Evolutionary conservation across 345 rosid genomes (phyloP).

Genomic region (Erysimum cheiranthoides): DNA sequence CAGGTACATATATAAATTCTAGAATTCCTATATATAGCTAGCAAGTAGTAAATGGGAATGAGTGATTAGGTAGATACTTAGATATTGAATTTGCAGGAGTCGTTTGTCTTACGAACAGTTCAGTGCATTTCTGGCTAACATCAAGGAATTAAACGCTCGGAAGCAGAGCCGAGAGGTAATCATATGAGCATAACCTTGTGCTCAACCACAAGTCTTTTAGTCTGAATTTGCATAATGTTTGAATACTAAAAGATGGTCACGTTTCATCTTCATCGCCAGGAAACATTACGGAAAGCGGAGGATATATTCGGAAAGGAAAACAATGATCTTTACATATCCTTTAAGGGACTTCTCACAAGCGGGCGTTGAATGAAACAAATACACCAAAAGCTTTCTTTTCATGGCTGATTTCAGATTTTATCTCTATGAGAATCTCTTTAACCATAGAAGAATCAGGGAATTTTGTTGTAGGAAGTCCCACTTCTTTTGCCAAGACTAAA

Average conservation of each 20-base stretch:
- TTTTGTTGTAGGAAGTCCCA: background rate
- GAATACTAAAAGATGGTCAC: background rate
- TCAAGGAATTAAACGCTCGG: constrained; percentile 90
- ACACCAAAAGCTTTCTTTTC: background rate
- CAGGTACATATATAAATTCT: constrained; percentile 53
- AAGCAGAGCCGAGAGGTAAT: constrained; percentile 90
- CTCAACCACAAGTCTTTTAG: background rate
- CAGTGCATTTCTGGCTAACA: constrained; percentile 89
- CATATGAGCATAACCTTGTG: background rate
- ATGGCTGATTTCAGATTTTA: background rate
- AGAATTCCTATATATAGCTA: background rate
- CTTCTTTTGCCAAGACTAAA: background rate
- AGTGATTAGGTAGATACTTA: background rate
- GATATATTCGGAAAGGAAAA: constrained; percentile 86
- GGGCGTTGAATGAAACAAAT: constrained; percentile 52
- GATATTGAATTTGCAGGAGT: constrained; percentile 56
- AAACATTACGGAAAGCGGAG: constrained; percentile 88
- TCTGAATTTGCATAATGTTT: background rate
- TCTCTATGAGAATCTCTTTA: background rate
- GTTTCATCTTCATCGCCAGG: constrained; percentile 48
- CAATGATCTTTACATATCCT: constrained; percentile 80
- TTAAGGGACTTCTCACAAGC: constrained; percentile 81
- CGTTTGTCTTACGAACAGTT: constrained; percentile 91
- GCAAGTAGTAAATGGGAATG: constrained; percentile 2
- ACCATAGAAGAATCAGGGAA: constrained; percentile 1